Percentiles rank a stretch among this genome's conserved stretches.
These are phyloP conservation scores for Plasmodium ovale DNA, from an alignment of 169 alveolate species.

Conservation along the genomic window DNA sequence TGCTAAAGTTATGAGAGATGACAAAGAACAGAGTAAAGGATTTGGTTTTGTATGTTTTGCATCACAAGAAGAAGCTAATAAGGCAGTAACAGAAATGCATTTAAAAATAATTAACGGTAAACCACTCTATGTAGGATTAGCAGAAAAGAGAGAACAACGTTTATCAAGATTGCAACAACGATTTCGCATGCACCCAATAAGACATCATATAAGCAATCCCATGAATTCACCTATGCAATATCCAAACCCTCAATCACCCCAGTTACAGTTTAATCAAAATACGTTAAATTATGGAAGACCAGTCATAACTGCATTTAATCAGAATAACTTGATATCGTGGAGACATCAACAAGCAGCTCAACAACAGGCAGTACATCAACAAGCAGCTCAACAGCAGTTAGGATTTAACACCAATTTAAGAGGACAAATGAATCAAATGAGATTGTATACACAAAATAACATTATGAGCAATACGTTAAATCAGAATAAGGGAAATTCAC, in stretches of 20 bases:
- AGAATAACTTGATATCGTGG: conserved; percentile 68
- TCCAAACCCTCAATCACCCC: conserved; percentile 73
- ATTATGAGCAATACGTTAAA: conserved; percentile 38
- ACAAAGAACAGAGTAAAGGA: conserved; percentile 94
- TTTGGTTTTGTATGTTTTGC: conserved; percentile 98
- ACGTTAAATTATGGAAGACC: conserved; percentile 76
- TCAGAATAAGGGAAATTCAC: conserved; percentile 41
- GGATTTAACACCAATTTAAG: conserved; percentile 40
- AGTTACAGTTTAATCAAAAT: conserved; percentile 64
- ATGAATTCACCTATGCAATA: conserved; percentile 77
- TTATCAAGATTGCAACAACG: conserved; percentile 92
- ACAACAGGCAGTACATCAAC: conserved; percentile 56
- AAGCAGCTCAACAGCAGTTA: conserved; percentile 55
- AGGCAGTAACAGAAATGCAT: conserved; percentile 98
- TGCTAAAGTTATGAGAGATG: conserved; percentile 95
- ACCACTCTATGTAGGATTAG: conserved; percentile 95
- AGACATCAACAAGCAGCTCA: conserved; percentile 76
- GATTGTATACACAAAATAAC: conserved; percentile 66
- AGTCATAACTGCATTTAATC: conserved; percentile 59
- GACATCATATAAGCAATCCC: conserved; percentile 81
- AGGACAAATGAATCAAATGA: conserved; percentile 74
- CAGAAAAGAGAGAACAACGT: conserved; percentile 94
- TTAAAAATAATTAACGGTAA: conserved; percentile 90
- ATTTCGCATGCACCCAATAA: conserved; percentile 85
- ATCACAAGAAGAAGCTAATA: conserved; percentile 96